These are phyloP conservation scores for Kurtzmaniella quercitrusa DNA, from an alignment of 1,139 yeast species.

Conservation along the genomic window DNA sequence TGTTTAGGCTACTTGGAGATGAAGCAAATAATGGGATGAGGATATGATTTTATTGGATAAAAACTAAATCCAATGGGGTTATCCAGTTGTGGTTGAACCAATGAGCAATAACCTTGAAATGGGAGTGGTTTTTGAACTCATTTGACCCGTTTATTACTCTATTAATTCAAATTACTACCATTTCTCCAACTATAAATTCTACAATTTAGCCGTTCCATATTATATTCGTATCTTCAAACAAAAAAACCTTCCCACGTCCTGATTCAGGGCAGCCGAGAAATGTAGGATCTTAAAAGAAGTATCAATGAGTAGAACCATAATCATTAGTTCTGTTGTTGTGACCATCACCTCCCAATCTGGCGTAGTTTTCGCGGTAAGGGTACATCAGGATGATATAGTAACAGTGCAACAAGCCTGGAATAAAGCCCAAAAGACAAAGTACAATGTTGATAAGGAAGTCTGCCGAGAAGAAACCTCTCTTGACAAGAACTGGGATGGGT, in stretches of 20 bases:
- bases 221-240: too few relatives aligned
- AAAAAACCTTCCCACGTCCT: not conserved
- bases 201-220: too few relatives aligned
- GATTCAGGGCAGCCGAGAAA: not conserved
- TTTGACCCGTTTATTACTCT: too few relatives aligned
- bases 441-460: constrained; percentile 74
- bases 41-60: too few relatives aligned
- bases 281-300: not conserved
- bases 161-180: too few relatives aligned
- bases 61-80: too few relatives aligned
- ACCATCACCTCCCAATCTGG: constrained; percentile 28
- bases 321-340: constrained; percentile 23
- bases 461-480: constrained; percentile 68
- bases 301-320: constrained; percentile 23
- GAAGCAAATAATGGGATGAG: too few relatives aligned
- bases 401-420: constrained; percentile 74
- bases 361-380: constrained; percentile 42
- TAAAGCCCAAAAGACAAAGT: constrained; percentile 69
- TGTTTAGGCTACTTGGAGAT: too few relatives aligned
- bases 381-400: constrained; percentile 56
- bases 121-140: too few relatives aligned
- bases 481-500: constrained; percentile 76
- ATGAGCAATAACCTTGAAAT: too few relatives aligned
- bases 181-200: too few relatives aligned
- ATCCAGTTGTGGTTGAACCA: too few relatives aligned